phyloP scores from a whole-genome alignment of 108 stramenopile genomes.

The Pelagomonas calceolata region DNA sequence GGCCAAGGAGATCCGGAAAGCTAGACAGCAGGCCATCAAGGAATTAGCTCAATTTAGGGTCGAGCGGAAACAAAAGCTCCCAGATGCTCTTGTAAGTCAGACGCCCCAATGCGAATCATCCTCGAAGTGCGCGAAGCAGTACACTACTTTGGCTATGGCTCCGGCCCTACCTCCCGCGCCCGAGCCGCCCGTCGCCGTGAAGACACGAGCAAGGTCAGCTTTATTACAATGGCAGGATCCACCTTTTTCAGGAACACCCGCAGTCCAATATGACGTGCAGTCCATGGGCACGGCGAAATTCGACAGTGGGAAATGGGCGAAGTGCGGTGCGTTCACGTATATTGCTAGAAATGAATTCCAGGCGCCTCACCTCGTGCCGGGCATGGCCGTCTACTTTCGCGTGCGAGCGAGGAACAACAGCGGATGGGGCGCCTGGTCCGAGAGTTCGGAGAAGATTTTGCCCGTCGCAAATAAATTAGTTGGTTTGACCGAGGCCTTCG shows the following conservation, averaged over 20 bases:
- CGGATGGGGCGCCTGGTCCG: constrained; percentile 10
- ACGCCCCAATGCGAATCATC: background rate
- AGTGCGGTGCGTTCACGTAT: background rate
- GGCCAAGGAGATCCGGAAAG: no score
- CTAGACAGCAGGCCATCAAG: no score
- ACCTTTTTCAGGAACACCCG: background rate
- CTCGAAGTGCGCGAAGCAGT: background rate
- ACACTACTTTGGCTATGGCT: background rate
- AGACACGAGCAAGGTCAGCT: background rate
- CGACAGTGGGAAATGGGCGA: background rate
- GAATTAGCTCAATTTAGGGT: no score
- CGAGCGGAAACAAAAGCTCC: no score
- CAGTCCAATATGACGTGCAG: background rate
- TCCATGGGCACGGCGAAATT: constrained; percentile 4
- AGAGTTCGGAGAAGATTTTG: constrained; percentile 2
- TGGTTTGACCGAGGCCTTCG: background rate
- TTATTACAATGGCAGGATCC: background rate
- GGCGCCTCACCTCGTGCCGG: constrained; percentile 1
- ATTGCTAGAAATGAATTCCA: background rate
- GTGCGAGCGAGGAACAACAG: background rate
- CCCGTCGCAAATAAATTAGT: background rate
- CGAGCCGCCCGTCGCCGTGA: background rate
- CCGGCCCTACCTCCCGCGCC: constrained; percentile 1
- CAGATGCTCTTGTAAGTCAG: background rate
- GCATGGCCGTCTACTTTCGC: constrained; percentile 3